Conservation (phyloP, 306 rosid species). For the Quillaja saponaria region DNA sequence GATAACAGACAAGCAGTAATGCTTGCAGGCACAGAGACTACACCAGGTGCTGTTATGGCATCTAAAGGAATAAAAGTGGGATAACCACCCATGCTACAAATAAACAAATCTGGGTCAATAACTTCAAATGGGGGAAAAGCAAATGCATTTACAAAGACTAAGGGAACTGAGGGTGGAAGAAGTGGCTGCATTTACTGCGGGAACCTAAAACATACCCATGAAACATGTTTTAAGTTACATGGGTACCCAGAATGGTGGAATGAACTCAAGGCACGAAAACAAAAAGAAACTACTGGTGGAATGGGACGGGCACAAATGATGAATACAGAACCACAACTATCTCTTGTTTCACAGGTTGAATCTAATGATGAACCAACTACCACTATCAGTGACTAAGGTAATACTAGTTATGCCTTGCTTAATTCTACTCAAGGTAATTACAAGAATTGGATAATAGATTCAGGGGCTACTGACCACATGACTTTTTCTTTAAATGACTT, state of each 20-base stretch:
- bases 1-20: not conserved
- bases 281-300: not conserved
- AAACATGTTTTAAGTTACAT: slow-evolving; percentile 23
- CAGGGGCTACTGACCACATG: slow-evolving; percentile 2
- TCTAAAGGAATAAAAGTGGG: not conserved
- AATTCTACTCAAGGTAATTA: not conserved
- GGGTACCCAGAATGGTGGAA: slow-evolving; percentile 18
- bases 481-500: not conserved
- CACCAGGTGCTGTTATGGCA: not conserved
- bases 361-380: not conserved
- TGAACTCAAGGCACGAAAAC: slow-evolving; percentile 3
- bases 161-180: not conserved
- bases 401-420: not conserved
- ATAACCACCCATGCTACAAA: not conserved
- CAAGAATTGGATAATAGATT: slow-evolving; percentile 10
- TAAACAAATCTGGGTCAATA: not conserved
- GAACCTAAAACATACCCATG: slow-evolving; percentile 8
- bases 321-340: slow-evolving; percentile 8
- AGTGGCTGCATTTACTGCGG: slow-evolving; percentile 19
- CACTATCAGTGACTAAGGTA: too few species aligned
- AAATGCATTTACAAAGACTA: not conserved
- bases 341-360: not conserved
- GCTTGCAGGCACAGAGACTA: not conserved
- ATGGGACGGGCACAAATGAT: too few species aligned
- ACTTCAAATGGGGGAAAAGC: not conserved